Evolutionary conservation across 2,329 filamentous ascomycete genomes (phyloP), one percentile per base, ranked within the genome.

Genomic region (Polytolypa hystricis): DNA sequence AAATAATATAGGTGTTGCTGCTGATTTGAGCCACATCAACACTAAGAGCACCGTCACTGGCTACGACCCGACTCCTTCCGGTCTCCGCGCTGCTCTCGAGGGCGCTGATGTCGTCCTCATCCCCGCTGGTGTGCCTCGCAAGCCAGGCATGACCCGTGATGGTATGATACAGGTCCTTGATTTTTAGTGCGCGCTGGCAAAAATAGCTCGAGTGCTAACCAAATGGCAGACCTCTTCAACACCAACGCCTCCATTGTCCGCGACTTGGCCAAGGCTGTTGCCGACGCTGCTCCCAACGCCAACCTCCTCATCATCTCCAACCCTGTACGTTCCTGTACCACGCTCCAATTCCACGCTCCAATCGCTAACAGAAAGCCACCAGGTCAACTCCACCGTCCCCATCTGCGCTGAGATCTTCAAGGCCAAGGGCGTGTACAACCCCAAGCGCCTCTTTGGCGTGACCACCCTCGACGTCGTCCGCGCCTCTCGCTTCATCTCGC

Each of bases 161-260:
- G 75, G 75, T 79, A 69, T 45, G 66, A 11, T 25, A n/a, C n/a
- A n/a, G n/a, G n/a, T n/a, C n/a, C n/a, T n/a, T n/a, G n/a, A n/a
- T n/a, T n/a, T n/a, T n/a, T n/a, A n/a, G n/a, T n/a, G n/a, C n/a
- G n/a, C n/a, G n/a, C n/a, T n/a, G n/a, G n/a, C n/a, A n/a, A n/a
- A n/a, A n/a, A n/a, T n/a, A n/a, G n/a, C n/a, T n/a, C n/a, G n/a
- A n/a, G n/a, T n/a, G n/a, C n/a, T n/a, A n/a, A n/a, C n/a, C n/a
- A 7, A 4, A 12, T 19, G 11, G 14, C 37, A 78, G 89, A 98
- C 65, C 81, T 98, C 48, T 98, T 98, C 86, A 96, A 96, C 80
- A 98, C 89, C 76, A 98, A 98, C 69, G 91, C 91, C 66, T 93
- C 85, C 63, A 98, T 98, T 65, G 91, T 98, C 64, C 87, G 89